Base-by-base conservation (phyloP, 495 filamentous ascomycete species). In the Lophium mytilinum region DNA sequence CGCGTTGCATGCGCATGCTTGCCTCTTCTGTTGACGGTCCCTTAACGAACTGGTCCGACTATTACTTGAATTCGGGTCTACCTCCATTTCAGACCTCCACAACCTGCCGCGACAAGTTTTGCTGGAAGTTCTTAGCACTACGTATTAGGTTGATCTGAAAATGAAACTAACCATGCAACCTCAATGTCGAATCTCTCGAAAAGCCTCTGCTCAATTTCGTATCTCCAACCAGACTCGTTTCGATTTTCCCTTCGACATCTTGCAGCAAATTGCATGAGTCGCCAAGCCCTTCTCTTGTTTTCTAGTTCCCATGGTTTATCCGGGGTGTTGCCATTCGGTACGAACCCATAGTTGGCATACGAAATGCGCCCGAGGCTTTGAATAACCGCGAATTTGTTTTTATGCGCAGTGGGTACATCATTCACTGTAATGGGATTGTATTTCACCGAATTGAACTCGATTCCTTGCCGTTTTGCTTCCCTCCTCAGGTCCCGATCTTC, bases 101-200 rank as follows among this genome's bases (percentile, higher is more conserved):
- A 59, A 50, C 37, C 56, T 30, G n/a, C 48, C 53, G 14, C 49
- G 50, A 30, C 56, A 59, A 6, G 5, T 51, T 30, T 53, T 53
- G 34, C 56, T 59, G 30, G 14, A 36, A 21, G 40, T 9, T 46
- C 9, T 50, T 17, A 51, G 37, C 36, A 37, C 41, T 40, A 8
- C 21, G n/a, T 46, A 17, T 15, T 42, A 15, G 35, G 12, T 42
- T 51, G 7, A 4, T 50, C 19, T 5, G 36, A 33, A 9, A 58
- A 30, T 42, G 19, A 43, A 2, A 52, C 35, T 52, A 7, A 58
- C 55, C 55, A 58, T 19, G 55, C 19, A 5, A 58, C 55, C 37
- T 58, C 55, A 37, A 58, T 51, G 7, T 58, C 55, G 37, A 58
- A 58, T 24, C 55, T 58, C 37, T 58, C 47, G 47, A 58, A 58